Evolutionary conservation across 805 yeast genomes (phyloP), one percentile per base, ranked within the genome.

Genomic region (Saccharomycopsis synnaedendra): DNA sequence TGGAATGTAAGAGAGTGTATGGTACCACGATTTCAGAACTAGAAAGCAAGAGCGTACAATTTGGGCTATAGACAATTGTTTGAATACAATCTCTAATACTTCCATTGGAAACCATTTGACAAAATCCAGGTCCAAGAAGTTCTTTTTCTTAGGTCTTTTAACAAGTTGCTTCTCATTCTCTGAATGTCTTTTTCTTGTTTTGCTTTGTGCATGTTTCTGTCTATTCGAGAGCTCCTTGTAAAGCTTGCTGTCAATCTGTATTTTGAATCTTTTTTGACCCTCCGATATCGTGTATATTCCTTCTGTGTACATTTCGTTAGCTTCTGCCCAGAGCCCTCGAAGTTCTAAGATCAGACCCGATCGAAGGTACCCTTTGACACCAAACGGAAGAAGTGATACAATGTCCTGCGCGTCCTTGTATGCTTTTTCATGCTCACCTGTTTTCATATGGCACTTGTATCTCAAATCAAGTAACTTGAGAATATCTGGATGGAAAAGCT

Each of bases 391-490:
- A 19, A 45, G 41, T 7, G 39, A 34, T 6, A 48, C 19, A 30
- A 51, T 51, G n/a, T 11, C 27, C 10, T 40, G 32, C 5, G 49
- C 52, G 39, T 54, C 53, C 8, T 41, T 39, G 41, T 50, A 44
- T 41, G 58, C 54, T 39, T 48, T 45, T 5, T 44, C 49, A 19
- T 45, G 51, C n/a, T 60, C 55, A 5, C 53, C 52, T 5, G 53
- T 41, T 32, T 60, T 63, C 28, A 64, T 49, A 44, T 59, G 61
- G 4, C 58, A 44, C 31, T 57, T 57, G 10, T 43, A 34, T 11
- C 54, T 44, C 27, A 37, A 44, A 38, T 48, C 49, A 38, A 41
- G 40, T 10, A 45, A 30, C 5, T 36, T 37, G 5, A 45, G 29
- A 10, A 51, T 35, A 35, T 48, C 41, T 3, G 54, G 54, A 45